These are phyloP conservation scores for Bothriochloa decipiens DNA, from an alignment of 176 grass and related monocot species.

Conservation along the genomic window DNA sequence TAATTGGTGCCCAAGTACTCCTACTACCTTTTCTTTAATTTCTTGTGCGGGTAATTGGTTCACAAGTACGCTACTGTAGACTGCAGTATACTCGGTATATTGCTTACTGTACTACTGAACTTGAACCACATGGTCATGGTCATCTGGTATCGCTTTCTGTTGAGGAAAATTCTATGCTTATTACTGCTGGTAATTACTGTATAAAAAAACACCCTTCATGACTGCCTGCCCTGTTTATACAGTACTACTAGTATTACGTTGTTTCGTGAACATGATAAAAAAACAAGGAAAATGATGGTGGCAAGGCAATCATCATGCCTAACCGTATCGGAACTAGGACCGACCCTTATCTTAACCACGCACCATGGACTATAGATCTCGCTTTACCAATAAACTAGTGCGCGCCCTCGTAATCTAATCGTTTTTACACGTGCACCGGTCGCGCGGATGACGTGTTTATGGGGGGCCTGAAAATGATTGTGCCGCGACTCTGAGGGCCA, in stretches of 20 bases:
- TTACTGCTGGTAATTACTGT: background rate
- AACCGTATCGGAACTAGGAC: constrained; percentile 22
- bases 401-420: constrained; percentile 23
- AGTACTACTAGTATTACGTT: too few relatives aligned
- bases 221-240: too few relatives aligned
- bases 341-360: constrained; percentile 29
- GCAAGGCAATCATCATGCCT: background rate
- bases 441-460: constrained; percentile 19
- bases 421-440: constrained; percentile 43
- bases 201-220: background rate
- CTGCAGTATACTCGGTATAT: too few relatives aligned
- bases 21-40: too few relatives aligned
- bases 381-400: constrained; percentile 1
- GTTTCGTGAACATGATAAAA: background rate
- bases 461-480: constrained; percentile 42
- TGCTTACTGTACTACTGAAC: too few relatives aligned
- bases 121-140: too few relatives aligned
- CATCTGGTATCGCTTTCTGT: too few relatives aligned
- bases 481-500: constrained; percentile 23
- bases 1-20: background rate
- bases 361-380: background rate
- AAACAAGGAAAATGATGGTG: background rate
- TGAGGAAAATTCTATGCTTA: background rate
- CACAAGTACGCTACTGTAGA: too few relatives aligned
- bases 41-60: too few relatives aligned